Evolutionary conservation across 768 basidiomycete species (phyloP).

Genomic region (Termitomyces titanicus): DNA sequence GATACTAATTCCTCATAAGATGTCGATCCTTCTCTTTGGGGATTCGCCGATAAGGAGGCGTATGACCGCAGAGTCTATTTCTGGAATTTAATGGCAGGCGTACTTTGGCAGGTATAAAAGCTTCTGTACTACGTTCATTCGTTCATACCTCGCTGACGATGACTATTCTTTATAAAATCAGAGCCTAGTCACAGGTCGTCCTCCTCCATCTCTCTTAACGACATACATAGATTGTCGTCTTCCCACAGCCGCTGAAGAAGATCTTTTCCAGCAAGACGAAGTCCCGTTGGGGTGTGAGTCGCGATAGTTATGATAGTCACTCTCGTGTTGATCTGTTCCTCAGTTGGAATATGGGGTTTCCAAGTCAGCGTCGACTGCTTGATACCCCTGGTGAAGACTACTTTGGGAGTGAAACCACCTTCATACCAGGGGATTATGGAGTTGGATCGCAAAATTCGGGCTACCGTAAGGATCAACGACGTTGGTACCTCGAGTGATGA

Average conservation of each 20-base stretch:
- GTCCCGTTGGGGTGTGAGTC: slow-evolving; percentile 42
- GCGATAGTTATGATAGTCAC: neutral
- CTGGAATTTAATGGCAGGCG: slow-evolving; percentile 46
- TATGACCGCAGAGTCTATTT: slow-evolving; percentile 54
- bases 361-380: slow-evolving; percentile 34
- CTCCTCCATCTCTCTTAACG: slow-evolving; percentile 42
- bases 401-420: slow-evolving; percentile 39
- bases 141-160: neutral
- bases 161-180: slow-evolving; percentile 13
- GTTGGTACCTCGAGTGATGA: slow-evolving; percentile 21
- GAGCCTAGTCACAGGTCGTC: slow-evolving; percentile 47
- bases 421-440: slow-evolving; percentile 44
- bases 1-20: slow-evolving; percentile 24
- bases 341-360: slow-evolving; percentile 50
- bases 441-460: slow-evolving; percentile 46
- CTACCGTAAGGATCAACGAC: slow-evolving; percentile 24
- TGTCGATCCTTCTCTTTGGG: slow-evolving; percentile 49
- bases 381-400: slow-evolving; percentile 29
- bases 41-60: slow-evolving; percentile 43
- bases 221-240: slow-evolving; percentile 43
- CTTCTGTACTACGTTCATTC: neutral
- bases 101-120: slow-evolving; percentile 47
- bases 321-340: slow-evolving; percentile 1
- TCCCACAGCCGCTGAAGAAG: slow-evolving; percentile 44
- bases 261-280: slow-evolving; percentile 37